Conservation (phyloP, 768 basidiomycete genomes). For the Holtermannia corniformis region DNA sequence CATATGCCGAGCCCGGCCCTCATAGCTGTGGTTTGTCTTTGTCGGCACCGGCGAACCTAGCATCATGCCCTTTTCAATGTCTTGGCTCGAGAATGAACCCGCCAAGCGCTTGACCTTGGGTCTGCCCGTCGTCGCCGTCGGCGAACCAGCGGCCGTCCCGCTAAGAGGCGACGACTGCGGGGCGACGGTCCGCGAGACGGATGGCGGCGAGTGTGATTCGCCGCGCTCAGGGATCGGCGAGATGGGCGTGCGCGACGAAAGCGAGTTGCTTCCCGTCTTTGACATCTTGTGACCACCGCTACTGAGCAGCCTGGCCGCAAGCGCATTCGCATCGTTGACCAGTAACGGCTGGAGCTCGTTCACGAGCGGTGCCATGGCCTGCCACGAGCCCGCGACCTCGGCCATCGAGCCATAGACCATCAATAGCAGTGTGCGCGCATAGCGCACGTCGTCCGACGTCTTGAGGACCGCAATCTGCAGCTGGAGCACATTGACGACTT, state of each 20-base stretch:
- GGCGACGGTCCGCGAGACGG: slow-evolving; percentile 9
- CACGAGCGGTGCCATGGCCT: slow-evolving; percentile 59
- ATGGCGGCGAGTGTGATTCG: slow-evolving; percentile 35
- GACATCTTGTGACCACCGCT: slow-evolving; percentile 27
- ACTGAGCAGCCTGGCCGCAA: slow-evolving; percentile 4
- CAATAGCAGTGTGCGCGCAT: slow-evolving; percentile 72
- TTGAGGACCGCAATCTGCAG: slow-evolving; percentile 57
- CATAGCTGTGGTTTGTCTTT: too few species aligned
- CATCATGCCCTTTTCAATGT: slow-evolving; percentile 77
- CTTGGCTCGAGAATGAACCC: slow-evolving; percentile 89
- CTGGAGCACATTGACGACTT: slow-evolving; percentile 72
- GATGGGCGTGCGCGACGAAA: slow-evolving; percentile 38
- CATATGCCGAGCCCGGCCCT: too few species aligned
- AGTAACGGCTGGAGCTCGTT: slow-evolving; percentile 61
- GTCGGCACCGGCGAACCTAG: slow-evolving; percentile 34
- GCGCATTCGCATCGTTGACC: slow-evolving; percentile 39
- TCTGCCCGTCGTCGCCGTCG: slow-evolving; percentile 46
- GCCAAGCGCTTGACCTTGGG: slow-evolving; percentile 61
- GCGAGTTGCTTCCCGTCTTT: slow-evolving; percentile 28
- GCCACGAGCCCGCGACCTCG: slow-evolving; percentile 82
- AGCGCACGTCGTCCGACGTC: slow-evolving; percentile 71
- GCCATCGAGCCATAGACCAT: slow-evolving; percentile 81
- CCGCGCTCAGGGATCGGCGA: slow-evolving; percentile 40
- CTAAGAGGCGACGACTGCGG: slow-evolving; percentile 32
- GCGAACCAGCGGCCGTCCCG: slow-evolving; percentile 10